Evolutionary conservation across 495 filamentous ascomycete genomes (phyloP).

Genomic region (Xylaria telfairii): DNA sequence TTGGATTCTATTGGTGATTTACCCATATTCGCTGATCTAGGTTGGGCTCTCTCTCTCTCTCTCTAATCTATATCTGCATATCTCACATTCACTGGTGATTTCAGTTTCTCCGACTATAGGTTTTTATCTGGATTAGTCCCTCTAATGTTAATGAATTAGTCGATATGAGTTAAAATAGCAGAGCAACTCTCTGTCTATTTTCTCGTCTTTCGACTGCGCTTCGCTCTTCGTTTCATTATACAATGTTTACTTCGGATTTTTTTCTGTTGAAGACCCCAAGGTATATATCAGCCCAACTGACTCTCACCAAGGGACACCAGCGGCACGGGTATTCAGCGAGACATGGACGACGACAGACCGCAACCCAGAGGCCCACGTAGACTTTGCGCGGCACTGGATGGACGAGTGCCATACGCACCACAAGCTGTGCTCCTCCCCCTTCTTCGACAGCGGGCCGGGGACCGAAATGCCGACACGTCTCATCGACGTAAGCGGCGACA

Average conservation of each 20-base stretch:
- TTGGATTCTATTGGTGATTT: neutral
- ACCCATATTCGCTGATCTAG: neutral
- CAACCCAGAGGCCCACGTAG: neutral
- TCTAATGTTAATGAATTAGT: too few species aligned
- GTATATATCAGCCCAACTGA: neutral
- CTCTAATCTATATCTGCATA: too few species aligned
- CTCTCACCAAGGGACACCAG: neutral
- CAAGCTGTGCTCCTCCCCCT: neutral
- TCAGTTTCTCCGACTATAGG: too few species aligned
- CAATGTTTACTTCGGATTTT: neutral
- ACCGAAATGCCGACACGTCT: conserved; percentile 8
- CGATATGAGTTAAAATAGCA: too few species aligned
- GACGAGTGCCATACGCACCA: neutral
- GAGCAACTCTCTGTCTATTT: neutral
- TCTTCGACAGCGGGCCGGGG: neutral
- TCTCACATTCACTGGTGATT: neutral
- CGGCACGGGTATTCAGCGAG: neutral
- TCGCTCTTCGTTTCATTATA: neutral
- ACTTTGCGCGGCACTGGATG: neutral
- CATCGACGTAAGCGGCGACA: neutral
- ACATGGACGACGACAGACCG: neutral
- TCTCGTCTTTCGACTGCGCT: neutral
- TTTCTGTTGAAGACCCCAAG: neutral
- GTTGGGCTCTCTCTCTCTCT: neutral
- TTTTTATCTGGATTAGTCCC: too few species aligned